Conservation (phyloP, 257 asterid species). For the Capsicum rhomboideum region DNA sequence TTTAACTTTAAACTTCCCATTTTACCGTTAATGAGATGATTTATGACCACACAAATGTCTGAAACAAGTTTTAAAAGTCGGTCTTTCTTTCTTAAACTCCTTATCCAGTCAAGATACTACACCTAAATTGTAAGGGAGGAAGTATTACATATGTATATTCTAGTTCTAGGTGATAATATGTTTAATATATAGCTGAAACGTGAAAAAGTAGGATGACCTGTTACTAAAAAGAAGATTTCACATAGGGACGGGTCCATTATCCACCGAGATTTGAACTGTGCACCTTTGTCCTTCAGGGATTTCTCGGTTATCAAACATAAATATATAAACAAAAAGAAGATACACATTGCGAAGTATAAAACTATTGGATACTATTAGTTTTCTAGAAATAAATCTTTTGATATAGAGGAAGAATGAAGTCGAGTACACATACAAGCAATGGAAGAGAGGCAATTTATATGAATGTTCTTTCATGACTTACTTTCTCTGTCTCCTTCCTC, state of each 20-base stretch:
- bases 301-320: background rate
- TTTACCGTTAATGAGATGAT: background rate
- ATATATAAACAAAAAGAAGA: background rate
- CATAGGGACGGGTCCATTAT: background rate
- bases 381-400: background rate
- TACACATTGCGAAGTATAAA: background rate
- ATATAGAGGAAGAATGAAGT: background rate
- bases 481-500: background rate
- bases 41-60: background rate
- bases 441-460: background rate
- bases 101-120: background rate
- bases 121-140: background rate
- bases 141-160: background rate
- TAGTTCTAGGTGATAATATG: background rate
- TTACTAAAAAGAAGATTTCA: background rate
- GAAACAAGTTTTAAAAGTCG: background rate
- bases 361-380: background rate
- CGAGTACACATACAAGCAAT: background rate
- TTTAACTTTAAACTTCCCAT: background rate
- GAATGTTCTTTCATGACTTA: conserved; percentile 2
- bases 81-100: background rate
- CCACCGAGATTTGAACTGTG: background rate
- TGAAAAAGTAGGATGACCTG: background rate
- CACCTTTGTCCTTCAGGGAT: background rate
- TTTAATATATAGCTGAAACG: background rate